Conservation (phyloP, 495 filamentous ascomycete genomes). For the Aspergillus homomorphus region DNA sequence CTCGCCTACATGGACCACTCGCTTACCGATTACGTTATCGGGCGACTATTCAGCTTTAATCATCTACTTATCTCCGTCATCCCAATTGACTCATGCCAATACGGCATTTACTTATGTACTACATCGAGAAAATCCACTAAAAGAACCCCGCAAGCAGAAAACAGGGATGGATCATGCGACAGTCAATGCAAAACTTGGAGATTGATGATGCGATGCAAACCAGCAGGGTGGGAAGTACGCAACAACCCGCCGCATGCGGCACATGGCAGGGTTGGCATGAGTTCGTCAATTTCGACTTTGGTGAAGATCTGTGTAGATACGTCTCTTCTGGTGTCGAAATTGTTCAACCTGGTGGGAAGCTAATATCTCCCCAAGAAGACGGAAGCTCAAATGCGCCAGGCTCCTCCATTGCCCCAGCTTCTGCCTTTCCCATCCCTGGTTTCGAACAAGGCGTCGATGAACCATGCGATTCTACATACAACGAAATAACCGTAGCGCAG, state of each 20-base stretch:
- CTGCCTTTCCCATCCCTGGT: background rate
- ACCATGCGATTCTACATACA: background rate
- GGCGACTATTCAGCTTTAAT: too few relatives aligned
- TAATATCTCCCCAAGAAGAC: background rate
- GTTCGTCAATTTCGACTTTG: background rate
- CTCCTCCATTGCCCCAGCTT: background rate
- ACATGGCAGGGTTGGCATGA: background rate
- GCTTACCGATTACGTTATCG: too few relatives aligned
- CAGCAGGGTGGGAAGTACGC: background rate
- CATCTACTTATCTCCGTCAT: too few relatives aligned
- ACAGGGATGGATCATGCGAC: background rate
- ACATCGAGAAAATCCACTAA: too few relatives aligned
- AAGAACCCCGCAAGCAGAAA: too few relatives aligned
- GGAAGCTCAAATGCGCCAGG: background rate
- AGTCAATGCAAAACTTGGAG: background rate
- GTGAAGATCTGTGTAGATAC: background rate
- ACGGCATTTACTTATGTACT: too few relatives aligned
- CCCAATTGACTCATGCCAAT: too few relatives aligned
- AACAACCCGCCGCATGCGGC: background rate
- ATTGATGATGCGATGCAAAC: background rate
- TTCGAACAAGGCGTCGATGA: background rate
- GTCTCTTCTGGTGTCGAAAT: background rate
- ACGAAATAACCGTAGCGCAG: background rate
- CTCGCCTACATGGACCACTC: too few relatives aligned
- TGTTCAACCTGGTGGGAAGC: background rate